Evolutionary conservation across 2,329 filamentous ascomycete genomes (phyloP), one percentile per base, ranked within the genome.

Genomic region (Delphinella strobiligena): DNA sequence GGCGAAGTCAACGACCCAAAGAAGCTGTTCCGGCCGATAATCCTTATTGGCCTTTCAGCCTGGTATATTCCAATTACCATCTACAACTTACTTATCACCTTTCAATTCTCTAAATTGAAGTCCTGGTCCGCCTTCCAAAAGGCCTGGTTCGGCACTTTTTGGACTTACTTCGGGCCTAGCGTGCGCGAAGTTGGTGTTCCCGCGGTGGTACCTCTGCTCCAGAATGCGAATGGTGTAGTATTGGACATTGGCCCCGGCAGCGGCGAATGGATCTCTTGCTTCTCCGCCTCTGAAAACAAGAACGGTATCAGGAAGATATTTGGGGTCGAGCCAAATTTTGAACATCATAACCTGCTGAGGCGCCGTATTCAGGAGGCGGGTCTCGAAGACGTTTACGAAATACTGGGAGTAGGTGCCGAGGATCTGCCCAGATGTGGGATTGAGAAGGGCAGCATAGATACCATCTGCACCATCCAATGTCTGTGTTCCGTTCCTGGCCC

Each of bases 401-500:
- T 81, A 41, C 66, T 79, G 8, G 74, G 75, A 2, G 66, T 74
- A 4, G 78, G 78, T 2, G 74, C 81, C 33, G 69, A 82, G 57
- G 67, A 72, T 38, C 59, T 81, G 39, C 48, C 41, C 8, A 51
- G 45, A 15, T 68, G 66, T 2, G 61, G 60, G 19, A 62, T 80
- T 10, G 56, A 66, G 37, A 62, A 62, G 31, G 74, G 61, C 15
- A 68, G 67, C 4, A 64, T 76, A 43, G 72, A 79, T 36, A 68
- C 67, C 11, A 71, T 80, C 41, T 71, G 80, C 34, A 71, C 72
- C 2, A 59, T 80, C 18, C 61, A 79, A 39, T 78, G 75, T 40
- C 62, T 80, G 22, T 81, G 76, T 61, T 74, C 71, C 48, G 77
- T 80, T 37, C 77, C 77, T 0, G 68, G 75, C 3, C 75, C 74